Conservation (phyloP, 2,329 filamentous ascomycete genomes). For the Aspergillus fischeri region DNA sequence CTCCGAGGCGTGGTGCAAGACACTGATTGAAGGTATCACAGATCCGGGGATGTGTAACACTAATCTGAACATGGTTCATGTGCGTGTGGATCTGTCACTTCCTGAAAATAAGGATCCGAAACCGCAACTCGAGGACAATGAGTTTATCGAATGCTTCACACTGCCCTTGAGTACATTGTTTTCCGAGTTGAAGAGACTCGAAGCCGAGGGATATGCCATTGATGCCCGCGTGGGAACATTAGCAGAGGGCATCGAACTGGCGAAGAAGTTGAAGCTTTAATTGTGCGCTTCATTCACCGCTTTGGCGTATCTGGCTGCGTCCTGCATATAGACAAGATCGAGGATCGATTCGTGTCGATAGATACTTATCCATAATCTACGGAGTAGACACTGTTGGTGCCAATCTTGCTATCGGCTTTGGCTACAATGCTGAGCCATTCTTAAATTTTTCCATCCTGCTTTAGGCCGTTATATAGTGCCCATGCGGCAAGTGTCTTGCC, state of each 20-base stretch:
- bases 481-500: slow-evolving; percentile 54
- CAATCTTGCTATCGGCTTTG: neutral
- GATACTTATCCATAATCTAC: neutral
- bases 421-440: neutral
- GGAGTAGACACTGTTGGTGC: neutral
- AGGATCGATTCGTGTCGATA: neutral
- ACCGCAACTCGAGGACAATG: slow-evolving; percentile 70
- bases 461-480: slow-evolving; percentile 53
- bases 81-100: slow-evolving; percentile 65
- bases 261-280: slow-evolving; percentile 46
- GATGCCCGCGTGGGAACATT: slow-evolving; percentile 74
- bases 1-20: neutral
- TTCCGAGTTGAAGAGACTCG: slow-evolving; percentile 62
- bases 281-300: neutral
- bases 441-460: slow-evolving; percentile 43
- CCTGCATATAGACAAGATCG: neutral
- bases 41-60: slow-evolving; percentile 49
- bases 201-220: slow-evolving; percentile 69
- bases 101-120: slow-evolving; percentile 66
- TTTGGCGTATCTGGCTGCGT: neutral
- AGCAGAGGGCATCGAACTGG: slow-evolving; percentile 73
- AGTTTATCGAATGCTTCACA: slow-evolving; percentile 77
- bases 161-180: slow-evolving; percentile 63
- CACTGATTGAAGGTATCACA: slow-evolving; percentile 13
- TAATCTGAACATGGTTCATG: slow-evolving; percentile 59